Evolutionary conservation across 371 early-diverging fungal genomes (phyloP).

Genomic region (Antonospora locustae): DNA sequence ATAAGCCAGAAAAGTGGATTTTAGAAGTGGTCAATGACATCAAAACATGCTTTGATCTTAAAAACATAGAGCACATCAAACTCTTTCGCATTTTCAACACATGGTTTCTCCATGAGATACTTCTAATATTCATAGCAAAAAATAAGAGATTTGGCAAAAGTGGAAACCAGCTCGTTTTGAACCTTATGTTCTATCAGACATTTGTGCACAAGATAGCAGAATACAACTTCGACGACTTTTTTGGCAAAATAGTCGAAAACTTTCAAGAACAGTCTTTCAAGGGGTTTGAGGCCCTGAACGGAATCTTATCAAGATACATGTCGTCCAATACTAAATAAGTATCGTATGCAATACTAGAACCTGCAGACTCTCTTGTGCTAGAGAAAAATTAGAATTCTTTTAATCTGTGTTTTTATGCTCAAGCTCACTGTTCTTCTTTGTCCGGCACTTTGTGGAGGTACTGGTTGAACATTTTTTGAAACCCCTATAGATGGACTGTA

Average conservation of each 20-base stretch:
- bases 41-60: conserved; percentile 13
- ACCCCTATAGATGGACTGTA: too few species aligned
- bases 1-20: conserved; percentile 42
- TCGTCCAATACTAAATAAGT: too few species aligned
- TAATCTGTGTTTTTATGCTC: too few species aligned
- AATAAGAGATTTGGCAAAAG: conserved; percentile 20
- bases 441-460: too few species aligned
- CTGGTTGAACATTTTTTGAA: not conserved
- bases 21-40: conserved; percentile 18
- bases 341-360: too few species aligned
- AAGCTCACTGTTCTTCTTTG: too few species aligned
- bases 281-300: not conserved
- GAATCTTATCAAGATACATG: too few species aligned
- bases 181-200: conserved; percentile 19
- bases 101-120: conserved; percentile 13
- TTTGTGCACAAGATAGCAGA: conserved; percentile 5
- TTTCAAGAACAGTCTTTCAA: too few species aligned
- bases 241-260: conserved; percentile 8
- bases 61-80: not conserved
- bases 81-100: not conserved
- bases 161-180: conserved; percentile 29
- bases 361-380: too few species aligned
- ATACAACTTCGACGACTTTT: not conserved
- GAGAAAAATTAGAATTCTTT: too few species aligned
- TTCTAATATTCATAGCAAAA: conserved; percentile 23